Evolutionary conservation across 441 rosid genomes (phyloP), one percentile per base, ranked within the genome.

Genomic region (Pelargonium fulgidum): DNA sequence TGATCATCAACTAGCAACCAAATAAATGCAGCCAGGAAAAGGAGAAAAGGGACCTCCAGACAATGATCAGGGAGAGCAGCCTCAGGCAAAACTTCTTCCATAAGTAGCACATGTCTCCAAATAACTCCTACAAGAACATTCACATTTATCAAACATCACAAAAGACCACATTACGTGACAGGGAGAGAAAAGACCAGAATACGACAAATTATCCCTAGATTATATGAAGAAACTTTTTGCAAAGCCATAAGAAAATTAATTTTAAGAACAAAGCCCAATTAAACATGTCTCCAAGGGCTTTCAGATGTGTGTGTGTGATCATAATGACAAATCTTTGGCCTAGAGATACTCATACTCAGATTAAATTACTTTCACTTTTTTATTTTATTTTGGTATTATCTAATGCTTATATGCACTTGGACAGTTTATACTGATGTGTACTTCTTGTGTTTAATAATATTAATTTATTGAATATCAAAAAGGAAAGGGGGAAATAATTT

Each of bases 71-170:
- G 81, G 69, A 95, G 93, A 65, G 76, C 82, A 83, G 96, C 93
- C 77, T 90, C 96, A 70, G 73, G 81, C 75, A 92, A 77, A 22
- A 86, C 95, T 81, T 86, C 91, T 76, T 92, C 96, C 88, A 95
- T 78, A 71, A 92, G 77, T 58, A 86, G 89, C 44, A 88, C 96
- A 83, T 90, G 97, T 71, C 80, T 83, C 99, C 97, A 95, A 70
- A 95, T 82, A 65, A 81, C 78, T 82, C 92, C 98, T 95, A 81
- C 72, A 67, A 73, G 62, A 72, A 73, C 52, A 63, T 70, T 69
- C 67, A 68, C 72, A 80, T 67, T 71, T 12, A 66, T 45, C 65
- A 70, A 75, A 58, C 56, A 80, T 73, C 70, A 67, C 70, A 64
- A 61, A 7, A 56, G 50, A 67, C 50, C 62, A 64, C 16, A 59